A percentile compares a stretch with the other conserved stretches of the same genome.
These are phyloP conservation scores for Populus deltoides DNA, from an alignment of 345 rosid species.

Conservation along the genomic window DNA sequence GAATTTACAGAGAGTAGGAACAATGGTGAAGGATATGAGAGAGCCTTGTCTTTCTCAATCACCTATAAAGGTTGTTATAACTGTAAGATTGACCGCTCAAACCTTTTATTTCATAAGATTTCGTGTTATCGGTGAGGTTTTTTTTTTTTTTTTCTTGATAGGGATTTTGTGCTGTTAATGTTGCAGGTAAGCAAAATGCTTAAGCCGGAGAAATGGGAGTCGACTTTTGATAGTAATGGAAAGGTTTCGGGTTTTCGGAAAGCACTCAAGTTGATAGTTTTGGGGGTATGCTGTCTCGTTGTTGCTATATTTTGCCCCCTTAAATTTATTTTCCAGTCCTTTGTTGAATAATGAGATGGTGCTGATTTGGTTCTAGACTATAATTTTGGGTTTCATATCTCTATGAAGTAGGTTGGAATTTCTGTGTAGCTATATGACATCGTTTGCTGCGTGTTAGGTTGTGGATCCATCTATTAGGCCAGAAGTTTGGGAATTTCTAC, in stretches of 20 bases:
- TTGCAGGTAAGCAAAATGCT: slow-evolving; percentile 73
- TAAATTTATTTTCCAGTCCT: not conserved
- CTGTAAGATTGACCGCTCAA: slow-evolving; percentile 35
- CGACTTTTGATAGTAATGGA: slow-evolving; percentile 71
- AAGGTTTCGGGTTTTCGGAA: slow-evolving; percentile 74
- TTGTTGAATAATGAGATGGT: not conserved
- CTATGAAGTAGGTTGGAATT: not conserved
- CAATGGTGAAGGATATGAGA: slow-evolving; percentile 72
- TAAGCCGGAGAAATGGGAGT: slow-evolving; percentile 86
- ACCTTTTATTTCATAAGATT: not conserved
- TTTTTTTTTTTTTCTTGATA: not conserved
- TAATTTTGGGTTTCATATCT: not conserved
- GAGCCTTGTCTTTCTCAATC: slow-evolving; percentile 80
- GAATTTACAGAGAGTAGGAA: slow-evolving; percentile 70
- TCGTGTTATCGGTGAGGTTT: not conserved
- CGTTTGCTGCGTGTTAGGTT: slow-evolving; percentile 52
- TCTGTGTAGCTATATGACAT: slow-evolving; percentile 7
- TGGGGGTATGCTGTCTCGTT: slow-evolving; percentile 61
- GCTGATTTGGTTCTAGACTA: not conserved
- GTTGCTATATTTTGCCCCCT: not conserved
- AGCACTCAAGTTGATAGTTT: slow-evolving; percentile 64
- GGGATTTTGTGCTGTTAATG: slow-evolving; percentile 18
- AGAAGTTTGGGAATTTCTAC: slow-evolving; percentile 95
- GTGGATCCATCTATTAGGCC: slow-evolving; percentile 87
- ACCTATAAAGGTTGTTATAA: slow-evolving; percentile 64